A percentile compares a stretch with the other conserved stretches of the same genome.
These are phyloP conservation scores for Xerocomus potaroensis DNA, from an alignment of 768 basidiomycete genomes.

Conservation along the genomic window DNA sequence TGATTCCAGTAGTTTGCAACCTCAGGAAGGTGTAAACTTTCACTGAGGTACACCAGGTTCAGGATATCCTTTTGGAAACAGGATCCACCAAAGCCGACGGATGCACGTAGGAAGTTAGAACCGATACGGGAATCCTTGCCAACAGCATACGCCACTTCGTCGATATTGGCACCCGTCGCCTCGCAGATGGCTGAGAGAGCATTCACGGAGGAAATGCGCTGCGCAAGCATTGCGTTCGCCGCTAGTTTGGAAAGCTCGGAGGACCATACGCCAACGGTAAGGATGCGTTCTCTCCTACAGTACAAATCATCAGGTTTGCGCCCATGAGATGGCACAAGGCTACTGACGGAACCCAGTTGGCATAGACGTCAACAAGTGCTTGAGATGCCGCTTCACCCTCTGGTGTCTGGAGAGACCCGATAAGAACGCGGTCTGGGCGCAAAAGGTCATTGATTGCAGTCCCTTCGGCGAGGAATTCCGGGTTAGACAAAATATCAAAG, in stretches of 20 bases:
- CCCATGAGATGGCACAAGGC: background rate
- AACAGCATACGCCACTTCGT: conserved; percentile 93
- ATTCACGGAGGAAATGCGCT: conserved; percentile 97
- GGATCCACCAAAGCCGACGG: conserved; percentile 95
- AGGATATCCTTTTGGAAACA: conserved; percentile 99
- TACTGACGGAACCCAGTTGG: conserved; percentile 93
- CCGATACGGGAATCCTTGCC: conserved; percentile 93
- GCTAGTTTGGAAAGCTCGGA: conserved; percentile 98
- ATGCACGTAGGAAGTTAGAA: conserved; percentile 91
- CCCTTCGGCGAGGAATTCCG: conserved; percentile 98
- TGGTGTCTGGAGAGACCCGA: conserved; percentile 88
- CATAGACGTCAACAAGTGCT: conserved; percentile 77
- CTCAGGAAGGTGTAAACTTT: conserved; percentile 91
- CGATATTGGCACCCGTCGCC: conserved; percentile 97
- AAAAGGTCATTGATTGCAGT: conserved; percentile 91
- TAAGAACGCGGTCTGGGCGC: conserved; percentile 90
- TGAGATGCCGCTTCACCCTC: conserved; percentile 82
- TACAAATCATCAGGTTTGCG: conserved; percentile 1
- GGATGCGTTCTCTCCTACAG: conserved; percentile 63
- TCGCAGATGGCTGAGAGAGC: conserved; percentile 98
- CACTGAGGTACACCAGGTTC: conserved; percentile 95
- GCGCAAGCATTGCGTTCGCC: conserved; percentile 98
- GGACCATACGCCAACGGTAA: conserved; percentile 97
- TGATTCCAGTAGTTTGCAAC: conserved; percentile 97
- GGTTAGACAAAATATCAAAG: conserved; percentile 99